These are phyloP conservation scores for Blastomyces silverae DNA, from an alignment of 2,329 filamentous ascomycete genomes.

Conservation along the genomic window DNA sequence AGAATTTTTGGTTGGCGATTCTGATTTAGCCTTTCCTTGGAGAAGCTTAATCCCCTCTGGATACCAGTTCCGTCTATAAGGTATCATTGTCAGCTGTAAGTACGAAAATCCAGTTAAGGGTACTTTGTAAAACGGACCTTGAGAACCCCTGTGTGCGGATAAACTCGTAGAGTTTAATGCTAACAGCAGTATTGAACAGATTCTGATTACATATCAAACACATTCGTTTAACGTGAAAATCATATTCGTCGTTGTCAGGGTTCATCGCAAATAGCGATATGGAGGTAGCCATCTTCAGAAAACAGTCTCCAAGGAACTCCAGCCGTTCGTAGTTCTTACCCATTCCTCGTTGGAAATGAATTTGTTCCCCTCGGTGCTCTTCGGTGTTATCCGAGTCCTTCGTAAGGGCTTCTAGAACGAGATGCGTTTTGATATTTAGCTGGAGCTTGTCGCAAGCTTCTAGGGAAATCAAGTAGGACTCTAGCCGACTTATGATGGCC, in stretches of 20 bases:
- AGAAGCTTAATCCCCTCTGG: constrained; percentile 68
- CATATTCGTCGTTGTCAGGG: constrained; percentile 72
- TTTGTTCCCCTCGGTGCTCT: constrained; percentile 59
- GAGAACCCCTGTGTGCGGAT: constrained; percentile 79
- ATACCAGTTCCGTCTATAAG: constrained; percentile 68
- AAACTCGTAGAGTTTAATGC: constrained; percentile 61
- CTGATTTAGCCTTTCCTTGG: constrained; percentile 57
- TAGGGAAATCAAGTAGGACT: constrained; percentile 70
- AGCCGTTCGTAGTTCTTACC: constrained; percentile 90
- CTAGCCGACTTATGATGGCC: constrained; percentile 74
- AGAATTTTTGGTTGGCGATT: constrained; percentile 49
- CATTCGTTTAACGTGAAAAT: constrained; percentile 89
- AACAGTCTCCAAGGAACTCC: constrained; percentile 88
- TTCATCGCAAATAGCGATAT: constrained; percentile 74
- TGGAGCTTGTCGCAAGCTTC: constrained; percentile 64
- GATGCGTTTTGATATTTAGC: constrained; percentile 56
- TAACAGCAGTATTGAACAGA: constrained; percentile 67
- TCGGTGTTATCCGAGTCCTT: constrained; percentile 84
- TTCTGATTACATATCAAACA: constrained; percentile 85
- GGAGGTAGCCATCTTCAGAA: constrained; percentile 91
- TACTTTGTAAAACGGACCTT: constrained; percentile 40
- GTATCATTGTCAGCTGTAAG: constrained; percentile 15
- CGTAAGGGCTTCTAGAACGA: constrained; percentile 83
- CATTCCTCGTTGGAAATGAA: constrained; percentile 78
- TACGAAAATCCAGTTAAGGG: not conserved